These are phyloP conservation scores for Fusarium mundagurra DNA, from an alignment of 2,329 filamentous ascomycete genomes.

Conservation along the genomic window DNA sequence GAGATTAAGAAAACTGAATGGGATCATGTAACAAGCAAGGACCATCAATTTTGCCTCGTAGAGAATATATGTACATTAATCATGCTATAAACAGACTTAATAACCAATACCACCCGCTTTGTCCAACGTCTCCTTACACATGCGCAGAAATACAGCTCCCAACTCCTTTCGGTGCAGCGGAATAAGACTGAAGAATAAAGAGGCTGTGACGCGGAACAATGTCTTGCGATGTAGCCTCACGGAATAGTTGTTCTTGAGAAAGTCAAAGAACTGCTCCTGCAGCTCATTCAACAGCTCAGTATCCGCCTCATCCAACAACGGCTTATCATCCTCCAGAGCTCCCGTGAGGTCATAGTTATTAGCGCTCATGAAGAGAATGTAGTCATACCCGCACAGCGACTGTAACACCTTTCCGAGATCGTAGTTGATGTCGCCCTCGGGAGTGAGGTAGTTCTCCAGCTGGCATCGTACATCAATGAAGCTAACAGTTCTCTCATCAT, in stretches of 20 bases:
- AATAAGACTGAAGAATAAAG: neutral
- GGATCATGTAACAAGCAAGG: rapidly evolving
- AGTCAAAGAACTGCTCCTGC: neutral
- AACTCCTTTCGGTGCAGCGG: neutral
- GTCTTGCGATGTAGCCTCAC: neutral
- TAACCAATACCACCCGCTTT: neutral
- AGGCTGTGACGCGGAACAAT: neutral
- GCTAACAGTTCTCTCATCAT: neutral
- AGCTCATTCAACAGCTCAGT: neutral
- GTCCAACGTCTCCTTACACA: neutral
- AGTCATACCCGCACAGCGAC: neutral
- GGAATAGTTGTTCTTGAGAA: neutral
- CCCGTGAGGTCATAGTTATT: neutral
- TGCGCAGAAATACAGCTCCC: neutral
- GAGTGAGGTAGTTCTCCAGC: neutral
- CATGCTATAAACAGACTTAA: rapidly evolving
- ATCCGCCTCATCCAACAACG: neutral
- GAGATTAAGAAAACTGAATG: neutral
- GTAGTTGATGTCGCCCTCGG: neutral
- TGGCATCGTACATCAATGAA: neutral
- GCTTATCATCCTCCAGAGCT: neutral
- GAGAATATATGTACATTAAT: neutral
- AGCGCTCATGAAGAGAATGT: neutral
- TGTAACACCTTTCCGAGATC: neutral
- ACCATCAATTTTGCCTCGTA: rapidly evolving